A percentile compares a stretch with the other conserved stretches of the same genome.
Conservation (phyloP, 2,329 filamentous ascomycete species). For the Magnaporthales sp. region DNA sequence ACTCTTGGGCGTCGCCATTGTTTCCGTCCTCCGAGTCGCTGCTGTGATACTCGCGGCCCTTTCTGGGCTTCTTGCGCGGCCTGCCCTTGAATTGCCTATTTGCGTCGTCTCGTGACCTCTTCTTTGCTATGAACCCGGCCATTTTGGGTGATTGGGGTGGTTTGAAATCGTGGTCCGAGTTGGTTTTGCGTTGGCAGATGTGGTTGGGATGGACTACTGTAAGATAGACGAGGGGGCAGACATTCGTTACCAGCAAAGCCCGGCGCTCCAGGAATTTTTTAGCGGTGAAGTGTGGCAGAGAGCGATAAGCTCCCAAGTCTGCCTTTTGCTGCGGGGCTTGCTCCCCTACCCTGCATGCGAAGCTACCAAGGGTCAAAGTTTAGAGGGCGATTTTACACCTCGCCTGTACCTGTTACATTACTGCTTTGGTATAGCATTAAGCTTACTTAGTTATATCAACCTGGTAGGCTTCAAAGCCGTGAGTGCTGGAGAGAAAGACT, state of each 20-base stretch:
- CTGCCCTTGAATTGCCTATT: conserved; percentile 24
- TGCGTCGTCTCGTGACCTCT: conserved; percentile 22
- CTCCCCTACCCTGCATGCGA: not conserved
- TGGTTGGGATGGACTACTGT: not conserved
- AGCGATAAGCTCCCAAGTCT: not conserved
- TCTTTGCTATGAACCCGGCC: conserved; percentile 19
- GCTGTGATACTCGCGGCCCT: conserved; percentile 42
- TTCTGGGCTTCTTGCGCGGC: conserved; percentile 42
- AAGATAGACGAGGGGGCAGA: not conserved
- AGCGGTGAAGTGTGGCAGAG: conserved; percentile 6
- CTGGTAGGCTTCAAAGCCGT: too few species aligned
- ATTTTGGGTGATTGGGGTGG: conserved; percentile 12
- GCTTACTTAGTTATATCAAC: too few species aligned
- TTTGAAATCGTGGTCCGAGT: not conserved
- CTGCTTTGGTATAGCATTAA: too few species aligned
- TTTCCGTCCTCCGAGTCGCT: conserved; percentile 34
- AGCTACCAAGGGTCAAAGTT: too few species aligned
- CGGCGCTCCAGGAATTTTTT: conserved; percentile 4
- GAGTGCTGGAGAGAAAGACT: too few species aligned
- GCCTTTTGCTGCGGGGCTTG: not conserved
- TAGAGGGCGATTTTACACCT: too few species aligned
- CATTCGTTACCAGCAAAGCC: not conserved
- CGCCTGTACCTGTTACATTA: too few species aligned
- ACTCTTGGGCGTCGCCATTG: conserved; percentile 12
- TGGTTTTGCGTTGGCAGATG: not conserved